phyloP scores from a whole-genome alignment of 192 early-diverging fungal species.

The Geranomyces variabilis region DNA sequence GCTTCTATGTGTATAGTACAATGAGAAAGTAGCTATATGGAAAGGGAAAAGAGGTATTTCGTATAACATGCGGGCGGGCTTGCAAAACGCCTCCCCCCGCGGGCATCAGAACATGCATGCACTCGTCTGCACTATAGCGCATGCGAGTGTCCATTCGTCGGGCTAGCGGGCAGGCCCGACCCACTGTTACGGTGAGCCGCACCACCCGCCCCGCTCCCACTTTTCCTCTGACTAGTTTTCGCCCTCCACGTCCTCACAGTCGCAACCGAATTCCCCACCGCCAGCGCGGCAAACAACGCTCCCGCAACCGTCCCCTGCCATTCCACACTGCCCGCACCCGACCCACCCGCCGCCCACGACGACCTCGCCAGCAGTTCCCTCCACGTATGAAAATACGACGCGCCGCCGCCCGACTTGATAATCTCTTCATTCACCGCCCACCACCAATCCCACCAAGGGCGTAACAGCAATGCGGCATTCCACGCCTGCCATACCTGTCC shows the following conservation, averaged over 20 bases:
- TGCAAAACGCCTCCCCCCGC: too few species aligned
- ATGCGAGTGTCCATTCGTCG: not conserved
- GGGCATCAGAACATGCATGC: too few species aligned
- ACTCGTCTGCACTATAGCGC: too few species aligned
- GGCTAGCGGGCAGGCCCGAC: not conserved
- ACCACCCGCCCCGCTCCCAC: too few species aligned
- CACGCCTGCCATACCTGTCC: conserved; percentile 47
- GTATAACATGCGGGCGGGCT: too few species aligned
- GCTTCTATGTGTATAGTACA: too few species aligned
- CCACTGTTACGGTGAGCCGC: too few species aligned
- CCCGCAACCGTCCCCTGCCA: conserved; percentile 35
- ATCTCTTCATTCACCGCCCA: not conserved
- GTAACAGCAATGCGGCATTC: conserved; percentile 27
- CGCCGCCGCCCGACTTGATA: conserved; percentile 29
- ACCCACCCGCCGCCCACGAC: not conserved
- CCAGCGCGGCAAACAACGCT: conserved; percentile 38
- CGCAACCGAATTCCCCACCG: conserved; percentile 44
- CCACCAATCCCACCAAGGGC: conserved; percentile 18
- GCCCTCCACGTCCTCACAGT: conserved; percentile 39
- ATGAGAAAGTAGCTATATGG: too few species aligned
- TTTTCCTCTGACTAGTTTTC: conserved; percentile 18
- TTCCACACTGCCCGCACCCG: not conserved
- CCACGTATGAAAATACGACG: conserved; percentile 16
- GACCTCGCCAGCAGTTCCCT: not conserved
- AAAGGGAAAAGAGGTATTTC: too few species aligned